Evolutionary conservation across 169 alveolate genomes (phyloP).

Genomic region (Eimeria tenella): DNA sequence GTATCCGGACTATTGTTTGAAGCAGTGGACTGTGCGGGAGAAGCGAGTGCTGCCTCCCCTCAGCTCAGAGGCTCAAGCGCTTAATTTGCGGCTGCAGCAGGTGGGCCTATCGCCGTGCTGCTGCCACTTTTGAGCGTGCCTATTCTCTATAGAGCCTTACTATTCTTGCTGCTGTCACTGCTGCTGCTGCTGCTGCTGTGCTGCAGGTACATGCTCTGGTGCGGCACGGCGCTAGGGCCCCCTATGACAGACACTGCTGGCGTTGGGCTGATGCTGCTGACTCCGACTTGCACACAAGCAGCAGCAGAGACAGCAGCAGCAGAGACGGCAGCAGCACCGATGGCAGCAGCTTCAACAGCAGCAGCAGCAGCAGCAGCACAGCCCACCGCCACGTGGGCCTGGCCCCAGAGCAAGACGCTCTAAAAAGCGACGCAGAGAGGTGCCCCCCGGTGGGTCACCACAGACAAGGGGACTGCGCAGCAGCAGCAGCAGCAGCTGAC

Average conservation of each 20-base stretch:
- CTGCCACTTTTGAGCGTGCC: not conserved
- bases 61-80: conserved; percentile 39
- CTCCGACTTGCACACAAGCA: not conserved
- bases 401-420: conserved; percentile 52
- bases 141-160: not conserved
- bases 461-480: conserved; percentile 24
- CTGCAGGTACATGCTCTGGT: conserved; percentile 68
- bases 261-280: conserved; percentile 7
- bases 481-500: conserved; percentile 16
- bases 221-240: conserved; percentile 67
- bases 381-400: conserved; percentile 23
- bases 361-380: conserved; percentile 21
- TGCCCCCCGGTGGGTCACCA: conserved; percentile 52
- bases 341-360: not conserved
- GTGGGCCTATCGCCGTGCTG: not conserved
- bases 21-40: conserved; percentile 46
- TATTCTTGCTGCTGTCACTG: not conserved
- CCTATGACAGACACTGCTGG: conserved; percentile 55
- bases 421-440: conserved; percentile 49
- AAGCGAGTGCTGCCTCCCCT: conserved; percentile 39
- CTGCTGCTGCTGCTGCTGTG: conserved; percentile 37
- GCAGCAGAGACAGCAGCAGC: conserved; percentile 48
- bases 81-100: conserved; percentile 35
- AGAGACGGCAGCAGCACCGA: not conserved
- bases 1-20: conserved; percentile 41